A percentile compares a stretch with the other conserved stretches of the same genome.
phyloP scores from a whole-genome alignment of 768 basidiomycete species.

The Collybia sordida region DNA sequence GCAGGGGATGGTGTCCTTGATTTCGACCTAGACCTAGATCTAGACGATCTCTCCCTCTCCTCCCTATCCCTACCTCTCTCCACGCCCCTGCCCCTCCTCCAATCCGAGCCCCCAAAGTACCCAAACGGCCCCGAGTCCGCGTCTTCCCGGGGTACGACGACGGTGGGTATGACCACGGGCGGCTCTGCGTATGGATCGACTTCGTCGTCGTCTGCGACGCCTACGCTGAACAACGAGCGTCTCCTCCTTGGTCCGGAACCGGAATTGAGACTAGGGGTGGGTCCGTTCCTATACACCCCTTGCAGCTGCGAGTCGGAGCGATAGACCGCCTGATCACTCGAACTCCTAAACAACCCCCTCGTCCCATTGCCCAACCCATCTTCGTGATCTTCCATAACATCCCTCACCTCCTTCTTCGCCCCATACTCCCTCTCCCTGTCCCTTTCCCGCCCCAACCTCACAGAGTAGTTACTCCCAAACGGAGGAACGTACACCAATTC shows the following conservation, averaged over 20 bases:
- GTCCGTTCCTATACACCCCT: too few species aligned
- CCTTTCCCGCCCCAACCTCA: conserved; percentile 18
- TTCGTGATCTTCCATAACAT: conserved; percentile 23
- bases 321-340: conserved; percentile 15
- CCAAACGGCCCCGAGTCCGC: too few species aligned
- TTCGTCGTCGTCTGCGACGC: conserved; percentile 12
- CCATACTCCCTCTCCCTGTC: conserved; percentile 15
- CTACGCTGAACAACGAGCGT: conserved; percentile 16
- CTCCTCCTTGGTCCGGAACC: not conserved
- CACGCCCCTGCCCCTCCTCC: conserved; percentile 22
- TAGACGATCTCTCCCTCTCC: conserved; percentile 4
- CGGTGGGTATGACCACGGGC: conserved; percentile 13
- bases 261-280: too few species aligned
- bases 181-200: conserved; percentile 9
- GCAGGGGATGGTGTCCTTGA: conserved; percentile 50
- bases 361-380: conserved; percentile 18
- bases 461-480: conserved; percentile 34
- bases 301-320: not conserved
- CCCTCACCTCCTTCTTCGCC: conserved; percentile 18
- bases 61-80: conserved; percentile 9
- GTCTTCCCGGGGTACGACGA: conserved; percentile 25
- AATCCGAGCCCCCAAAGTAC: conserved; percentile 59
- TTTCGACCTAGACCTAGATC: conserved; percentile 37
- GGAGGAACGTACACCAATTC: conserved; percentile 74
- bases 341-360: too few species aligned